These are phyloP conservation scores for Cyberlindnera maclurae DNA, from an alignment of 805 yeast species.

Conservation along the genomic window DNA sequence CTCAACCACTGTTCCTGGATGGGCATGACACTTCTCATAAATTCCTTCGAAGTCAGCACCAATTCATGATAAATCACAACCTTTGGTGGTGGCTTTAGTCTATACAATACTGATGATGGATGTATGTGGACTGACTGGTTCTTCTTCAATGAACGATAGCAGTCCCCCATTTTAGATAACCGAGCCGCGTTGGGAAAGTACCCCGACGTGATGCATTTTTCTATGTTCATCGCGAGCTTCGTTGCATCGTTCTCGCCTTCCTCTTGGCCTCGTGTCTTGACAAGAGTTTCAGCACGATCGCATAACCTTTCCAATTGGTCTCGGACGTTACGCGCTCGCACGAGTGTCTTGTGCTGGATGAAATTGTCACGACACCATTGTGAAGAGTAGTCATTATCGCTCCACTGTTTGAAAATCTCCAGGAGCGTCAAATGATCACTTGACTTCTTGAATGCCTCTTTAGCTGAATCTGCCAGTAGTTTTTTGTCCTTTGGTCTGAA, in stretches of 20 bases:
- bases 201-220: slow-evolving; percentile 83
- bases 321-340: slow-evolving; percentile 61
- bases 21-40: slow-evolving; percentile 75
- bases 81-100: slow-evolving; percentile 64
- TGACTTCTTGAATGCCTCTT: slow-evolving; percentile 43
- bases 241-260: slow-evolving; percentile 25
- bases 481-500: slow-evolving; percentile 62
- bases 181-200: slow-evolving; percentile 96
- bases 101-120: slow-evolving; percentile 72
- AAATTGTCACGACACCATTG: slow-evolving; percentile 86
- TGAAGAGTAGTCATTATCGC: slow-evolving; percentile 52
- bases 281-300: slow-evolving; percentile 40
- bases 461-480: slow-evolving; percentile 58
- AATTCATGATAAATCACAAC: slow-evolving; percentile 75
- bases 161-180: slow-evolving; percentile 68
- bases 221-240: slow-evolving; percentile 63
- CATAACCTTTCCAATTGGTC: slow-evolving; percentile 62
- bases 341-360: slow-evolving; percentile 67
- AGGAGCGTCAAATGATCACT: slow-evolving; percentile 77
- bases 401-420: slow-evolving; percentile 76
- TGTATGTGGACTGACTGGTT: slow-evolving; percentile 74
- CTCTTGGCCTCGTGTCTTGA: slow-evolving; percentile 25
- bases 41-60: slow-evolving; percentile 80
- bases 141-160: slow-evolving; percentile 55
- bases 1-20: slow-evolving; percentile 65